Evolutionary conservation across 2,329 filamentous ascomycete genomes (phyloP), one percentile per base, ranked within the genome.

Genomic region (Alternaria gaisen): DNA sequence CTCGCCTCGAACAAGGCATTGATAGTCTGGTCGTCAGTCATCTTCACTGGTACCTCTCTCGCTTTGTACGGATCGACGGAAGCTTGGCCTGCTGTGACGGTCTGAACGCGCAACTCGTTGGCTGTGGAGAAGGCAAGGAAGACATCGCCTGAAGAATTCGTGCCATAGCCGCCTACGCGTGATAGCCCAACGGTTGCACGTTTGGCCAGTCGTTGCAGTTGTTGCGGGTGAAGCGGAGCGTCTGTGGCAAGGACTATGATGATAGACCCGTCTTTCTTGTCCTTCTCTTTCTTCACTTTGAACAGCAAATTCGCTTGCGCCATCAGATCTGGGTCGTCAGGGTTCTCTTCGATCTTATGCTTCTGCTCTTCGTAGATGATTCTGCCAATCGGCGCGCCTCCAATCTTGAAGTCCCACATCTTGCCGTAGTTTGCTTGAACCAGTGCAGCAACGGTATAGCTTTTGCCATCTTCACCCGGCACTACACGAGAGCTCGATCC

Each of bases 121-220:
- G 81, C 88, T 0, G 88, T 91, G 8, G 87, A 90, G 60, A 91
- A 86, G 4, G 88, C 88, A 3, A 91, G 79, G 71, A 90, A 90
- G 60, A 91, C 86, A 61, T 91, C 88, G 0, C 88, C 89, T 0
- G 87, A 90, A 11, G 82, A 82, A 64, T 90, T 90, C 43, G 83
- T 81, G 0, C 87, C 88, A 60, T 86, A 86, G 2, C 87, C 86
- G 3, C 88, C 88, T 0, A 89, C 87, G 58, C 84, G 82, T 5
- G 84, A 80, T 1, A 91, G 73, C 0, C 89, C 88, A 1, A 90
- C 83, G 0, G 87, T 88, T 1, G 87, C 87, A 36, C 87, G 84
- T 60, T 86, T 85, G 1, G 87, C 87, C 1, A 90, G 76, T 1
- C 87, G 81, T 58, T 84, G 82, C 2, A 88, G 83, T 67, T 88